Evolutionary conservation across 2,329 filamentous ascomycete species (phyloP).

Genomic region (Cladosporium sp.): DNA sequence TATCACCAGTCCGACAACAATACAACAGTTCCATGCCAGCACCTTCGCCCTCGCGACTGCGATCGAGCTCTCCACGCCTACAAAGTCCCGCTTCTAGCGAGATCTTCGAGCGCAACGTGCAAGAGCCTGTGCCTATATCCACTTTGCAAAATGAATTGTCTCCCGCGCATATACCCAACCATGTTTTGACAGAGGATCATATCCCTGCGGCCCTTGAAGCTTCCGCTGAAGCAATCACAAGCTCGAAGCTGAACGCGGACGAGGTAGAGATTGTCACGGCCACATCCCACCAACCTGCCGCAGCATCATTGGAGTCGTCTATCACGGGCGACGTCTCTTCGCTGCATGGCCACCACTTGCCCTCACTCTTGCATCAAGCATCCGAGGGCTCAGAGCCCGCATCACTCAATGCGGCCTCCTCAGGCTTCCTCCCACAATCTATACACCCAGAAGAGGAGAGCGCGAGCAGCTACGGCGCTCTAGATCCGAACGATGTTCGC

Average conservation of each 20-base stretch:
- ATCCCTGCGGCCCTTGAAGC: slow-evolving; percentile 91
- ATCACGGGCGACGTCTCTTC: slow-evolving; percentile 35
- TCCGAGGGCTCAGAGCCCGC: slow-evolving; percentile 42
- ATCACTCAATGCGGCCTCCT: slow-evolving; percentile 79
- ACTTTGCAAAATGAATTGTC: slow-evolving; percentile 68
- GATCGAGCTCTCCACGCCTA: slow-evolving; percentile 70
- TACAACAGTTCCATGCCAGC: slow-evolving; percentile 28
- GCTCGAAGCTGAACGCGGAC: slow-evolving; percentile 80
- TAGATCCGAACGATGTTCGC: slow-evolving; percentile 77
- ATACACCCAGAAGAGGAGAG: slow-evolving; percentile 54
- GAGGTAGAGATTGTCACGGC: slow-evolving; percentile 92
- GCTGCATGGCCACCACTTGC: slow-evolving; percentile 24
- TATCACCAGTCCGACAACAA: slow-evolving; percentile 32
- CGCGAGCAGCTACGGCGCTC: slow-evolving; percentile 73
- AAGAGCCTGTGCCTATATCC: slow-evolving; percentile 61
- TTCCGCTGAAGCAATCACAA: slow-evolving; percentile 88
- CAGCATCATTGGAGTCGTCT: slow-evolving; percentile 51
- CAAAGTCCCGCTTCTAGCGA: slow-evolving; percentile 73
- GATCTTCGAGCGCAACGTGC: slow-evolving; percentile 94
- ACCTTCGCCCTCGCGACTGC: slow-evolving; percentile 50
- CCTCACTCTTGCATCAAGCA: slow-evolving; percentile 16
- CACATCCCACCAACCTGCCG: slow-evolving; percentile 76
- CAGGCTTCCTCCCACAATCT: slow-evolving; percentile 70
- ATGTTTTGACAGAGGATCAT: slow-evolving; percentile 91
- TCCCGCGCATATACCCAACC: slow-evolving; percentile 71